Evolutionary conservation across 2,329 filamentous ascomycete genomes (phyloP).

Genomic region (Chalaropsis ovoidea): DNA sequence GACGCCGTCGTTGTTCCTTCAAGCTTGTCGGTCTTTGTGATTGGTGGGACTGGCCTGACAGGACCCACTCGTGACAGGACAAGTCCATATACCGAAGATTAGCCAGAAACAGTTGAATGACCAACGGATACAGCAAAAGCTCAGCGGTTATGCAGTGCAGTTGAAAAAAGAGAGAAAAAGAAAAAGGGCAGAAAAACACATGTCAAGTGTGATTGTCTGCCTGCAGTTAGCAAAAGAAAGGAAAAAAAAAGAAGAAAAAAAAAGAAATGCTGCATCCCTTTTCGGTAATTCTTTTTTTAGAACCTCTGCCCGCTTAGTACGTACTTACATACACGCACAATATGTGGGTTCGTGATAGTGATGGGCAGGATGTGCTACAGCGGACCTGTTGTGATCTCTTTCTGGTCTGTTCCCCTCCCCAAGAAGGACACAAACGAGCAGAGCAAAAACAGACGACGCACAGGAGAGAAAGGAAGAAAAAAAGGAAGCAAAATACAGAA

Average conservation of each 20-base stretch:
- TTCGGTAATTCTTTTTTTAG: conserved; percentile 2
- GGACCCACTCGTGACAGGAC: neutral
- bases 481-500: too few relatives aligned
- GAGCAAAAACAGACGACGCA: neutral
- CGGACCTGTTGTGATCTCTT: conserved; percentile 5
- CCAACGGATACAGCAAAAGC: too few relatives aligned
- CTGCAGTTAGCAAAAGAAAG: too few relatives aligned
- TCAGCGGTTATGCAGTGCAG: too few relatives aligned
- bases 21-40: neutral
- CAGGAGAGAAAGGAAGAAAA: neutral
- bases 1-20: neutral
- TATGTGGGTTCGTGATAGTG: neutral
- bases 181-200: too few relatives aligned
- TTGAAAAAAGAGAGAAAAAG: too few relatives aligned
- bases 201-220: too few relatives aligned
- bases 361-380: conserved; percentile 12
- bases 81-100: neutral
- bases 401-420: neutral
- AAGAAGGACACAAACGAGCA: neutral
- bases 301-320: neutral
- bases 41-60: neutral
- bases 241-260: too few relatives aligned
- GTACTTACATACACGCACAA: neutral
- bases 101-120: too few relatives aligned
- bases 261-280: neutral